Conservation (phyloP, 352 stramenopile genomes). For the Discostella stelligera region DNA sequence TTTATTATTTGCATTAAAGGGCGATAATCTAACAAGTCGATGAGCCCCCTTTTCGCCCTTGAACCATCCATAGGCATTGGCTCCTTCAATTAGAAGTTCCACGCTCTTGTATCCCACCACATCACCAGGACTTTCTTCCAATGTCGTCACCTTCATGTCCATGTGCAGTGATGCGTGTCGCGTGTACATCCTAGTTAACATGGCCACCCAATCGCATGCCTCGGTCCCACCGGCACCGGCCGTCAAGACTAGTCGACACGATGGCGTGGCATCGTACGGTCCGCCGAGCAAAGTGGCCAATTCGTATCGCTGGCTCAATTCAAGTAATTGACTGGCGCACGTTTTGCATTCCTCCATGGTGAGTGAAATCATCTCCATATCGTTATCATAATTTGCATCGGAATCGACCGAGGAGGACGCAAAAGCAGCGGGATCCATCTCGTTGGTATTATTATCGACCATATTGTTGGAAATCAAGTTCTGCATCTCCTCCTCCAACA, state of each 20-base stretch:
- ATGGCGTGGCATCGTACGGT: conserved; percentile 58
- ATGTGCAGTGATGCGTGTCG: conserved; percentile 73
- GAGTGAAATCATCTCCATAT: conserved; percentile 48
- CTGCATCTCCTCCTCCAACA: conserved; percentile 43
- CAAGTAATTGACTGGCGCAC: conserved; percentile 33
- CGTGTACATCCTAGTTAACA: conserved; percentile 94
- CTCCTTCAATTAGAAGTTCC: conserved; percentile 79
- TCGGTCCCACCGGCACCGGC: conserved; percentile 90
- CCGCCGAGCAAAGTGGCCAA: conserved; percentile 67
- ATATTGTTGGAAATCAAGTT: neutral
- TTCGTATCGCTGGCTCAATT: conserved; percentile 62
- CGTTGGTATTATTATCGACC: neutral
- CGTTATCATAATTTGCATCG: conserved; percentile 14
- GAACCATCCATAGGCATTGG: conserved; percentile 90
- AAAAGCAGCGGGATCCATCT: neutral
- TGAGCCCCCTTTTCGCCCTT: conserved; percentile 93
- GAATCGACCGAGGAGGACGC: neutral
- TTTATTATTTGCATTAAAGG: conserved; percentile 93
- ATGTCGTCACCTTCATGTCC: conserved; percentile 52
- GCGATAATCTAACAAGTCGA: conserved; percentile 91
- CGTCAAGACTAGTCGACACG: conserved; percentile 67
- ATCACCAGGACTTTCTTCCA: conserved; percentile 80
- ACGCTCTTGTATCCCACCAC: conserved; percentile 87
- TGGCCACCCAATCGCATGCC: conserved; percentile 93
- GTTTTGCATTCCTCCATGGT: conserved; percentile 53